phyloP scores from a whole-genome alignment of 2,329 filamentous ascomycete species.

The Ciborinia camelliae region DNA sequence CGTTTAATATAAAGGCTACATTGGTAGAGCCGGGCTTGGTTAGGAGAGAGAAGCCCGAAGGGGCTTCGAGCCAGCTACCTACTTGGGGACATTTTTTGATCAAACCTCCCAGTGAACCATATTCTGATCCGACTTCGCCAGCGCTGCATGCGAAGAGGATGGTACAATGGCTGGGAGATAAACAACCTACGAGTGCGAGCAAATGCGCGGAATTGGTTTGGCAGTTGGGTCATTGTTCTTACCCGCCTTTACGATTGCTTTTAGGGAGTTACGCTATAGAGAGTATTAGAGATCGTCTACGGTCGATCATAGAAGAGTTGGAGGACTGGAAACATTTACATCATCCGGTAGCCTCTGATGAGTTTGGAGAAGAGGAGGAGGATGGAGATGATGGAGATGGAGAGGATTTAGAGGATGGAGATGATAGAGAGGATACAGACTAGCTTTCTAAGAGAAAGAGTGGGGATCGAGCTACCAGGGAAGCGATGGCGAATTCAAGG shows the following conservation, averaged over 20 bases:
- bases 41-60: constrained; percentile 74
- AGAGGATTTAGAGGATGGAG: constrained; percentile 21
- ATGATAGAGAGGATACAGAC: constrained; percentile 18
- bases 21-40: constrained; percentile 90
- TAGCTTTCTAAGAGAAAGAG: neutral
- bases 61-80: constrained; percentile 54
- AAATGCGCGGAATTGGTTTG: constrained; percentile 92
- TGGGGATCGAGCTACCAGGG: neutral
- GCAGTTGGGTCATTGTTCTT: constrained; percentile 93
- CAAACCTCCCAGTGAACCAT: constrained; percentile 79
- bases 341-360: constrained; percentile 52
- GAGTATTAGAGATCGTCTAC: constrained; percentile 84
- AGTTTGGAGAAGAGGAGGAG: constrained; percentile 35
- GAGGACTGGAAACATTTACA: constrained; percentile 90
- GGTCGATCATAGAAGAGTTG: constrained; percentile 90
- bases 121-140: constrained; percentile 72
- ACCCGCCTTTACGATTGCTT: constrained; percentile 81
- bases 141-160: constrained; percentile 86
- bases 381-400: constrained; percentile 31
- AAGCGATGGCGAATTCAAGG: neutral
- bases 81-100: constrained; percentile 92
- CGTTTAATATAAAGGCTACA: constrained; percentile 89
- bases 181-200: constrained; percentile 87
- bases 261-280: constrained; percentile 93
- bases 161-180: constrained; percentile 90